phyloP scores from a whole-genome alignment of 306 rosid genomes.

The Lupinus albus region DNA sequence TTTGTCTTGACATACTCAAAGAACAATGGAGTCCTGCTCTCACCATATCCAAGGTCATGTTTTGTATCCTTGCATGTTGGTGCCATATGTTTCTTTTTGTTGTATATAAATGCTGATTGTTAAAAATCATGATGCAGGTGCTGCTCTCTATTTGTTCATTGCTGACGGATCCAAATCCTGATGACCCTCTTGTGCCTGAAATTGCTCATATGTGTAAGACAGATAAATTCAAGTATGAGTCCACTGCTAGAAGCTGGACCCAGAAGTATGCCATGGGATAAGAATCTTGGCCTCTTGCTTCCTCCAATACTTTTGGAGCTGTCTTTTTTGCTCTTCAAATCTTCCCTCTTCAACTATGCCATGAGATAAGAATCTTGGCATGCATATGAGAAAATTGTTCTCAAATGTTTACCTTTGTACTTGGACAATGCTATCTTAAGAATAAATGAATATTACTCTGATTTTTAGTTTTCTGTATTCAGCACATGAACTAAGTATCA shows the following conservation, averaged over 20 bases:
- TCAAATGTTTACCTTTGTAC: constrained; percentile 45
- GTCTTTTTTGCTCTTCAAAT: constrained; percentile 32
- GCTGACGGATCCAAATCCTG: constrained; percentile 89
- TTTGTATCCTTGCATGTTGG: constrained; percentile 15
- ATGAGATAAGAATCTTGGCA: no score
- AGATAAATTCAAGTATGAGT: constrained; percentile 77
- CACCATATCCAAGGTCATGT: constrained; percentile 82
- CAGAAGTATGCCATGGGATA: constrained; percentile 87
- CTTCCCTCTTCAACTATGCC: constrained; percentile 9
- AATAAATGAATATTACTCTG: constrained; percentile 42
- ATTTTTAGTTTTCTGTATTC: constrained; percentile 29
- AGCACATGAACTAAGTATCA: background rate
- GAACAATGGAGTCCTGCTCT: constrained; percentile 99
- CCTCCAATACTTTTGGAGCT: constrained; percentile 20
- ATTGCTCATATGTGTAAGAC: constrained; percentile 88
- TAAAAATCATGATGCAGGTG: constrained; percentile 55
- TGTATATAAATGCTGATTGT: constrained; percentile 19
- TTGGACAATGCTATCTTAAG: constrained; percentile 36
- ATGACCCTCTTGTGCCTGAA: constrained; percentile 92
- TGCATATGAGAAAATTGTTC: constrained; percentile 41
- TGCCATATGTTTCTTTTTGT: constrained; percentile 15
- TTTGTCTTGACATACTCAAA: constrained; percentile 89
- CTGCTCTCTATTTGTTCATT: constrained; percentile 83
- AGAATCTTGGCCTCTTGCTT: constrained; percentile 18
- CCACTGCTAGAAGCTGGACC: constrained; percentile 92